Evolutionary conservation across 73 alveolate species (phyloP), one percentile per base, ranked within the genome.

Genomic region (Effrenium voratum): DNA sequence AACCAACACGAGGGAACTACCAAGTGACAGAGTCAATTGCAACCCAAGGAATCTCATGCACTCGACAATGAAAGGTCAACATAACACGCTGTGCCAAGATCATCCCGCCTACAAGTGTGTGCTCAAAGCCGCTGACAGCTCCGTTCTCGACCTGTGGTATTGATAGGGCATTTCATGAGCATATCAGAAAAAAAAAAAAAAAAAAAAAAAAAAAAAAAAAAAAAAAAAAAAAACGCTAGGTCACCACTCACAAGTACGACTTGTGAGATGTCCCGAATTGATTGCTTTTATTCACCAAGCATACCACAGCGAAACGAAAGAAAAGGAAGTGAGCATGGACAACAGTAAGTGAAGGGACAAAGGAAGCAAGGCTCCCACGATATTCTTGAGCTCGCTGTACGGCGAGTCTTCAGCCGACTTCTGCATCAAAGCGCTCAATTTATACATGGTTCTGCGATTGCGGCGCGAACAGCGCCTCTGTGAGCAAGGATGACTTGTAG

Each of bases 371-470:
- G 22, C 22, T 55, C 22, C 43, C 1, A 50, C 96, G 3, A 90
- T 36, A 73, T 55, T 90, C 52, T 90, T 90, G 76, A 90, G 75
- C 75, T 90, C 96, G 36, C 5, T 44, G 44, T 90, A 90, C 38
- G 96, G 96, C 72, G 96, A 90, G 41, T 90, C 96, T 68, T 90
- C 96, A 24, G 87, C 87, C 19, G 96, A 49, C 36, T 90, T 68
- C 96, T 90, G 96, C 12, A 28, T 5, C 4, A n/a, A 47, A 8
- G 19, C 28, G 19, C 30, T 46, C 8, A 22, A 63, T 63, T 22
- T 47, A n/a, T 38, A 19, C 38, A 45, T 24, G 34, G 15, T 22
- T 63, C 8, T 63, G 30, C 72, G 15, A 16, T 16, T 3, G 5
- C n/a, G 30, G 46, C 45, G 36, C 30, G 76, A 22, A 22, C 40